Percentiles rank a stretch among this genome's conserved stretches.
phyloP scores from a whole-genome alignment of 345 rosid species.

The Adansonia digitata region DNA sequence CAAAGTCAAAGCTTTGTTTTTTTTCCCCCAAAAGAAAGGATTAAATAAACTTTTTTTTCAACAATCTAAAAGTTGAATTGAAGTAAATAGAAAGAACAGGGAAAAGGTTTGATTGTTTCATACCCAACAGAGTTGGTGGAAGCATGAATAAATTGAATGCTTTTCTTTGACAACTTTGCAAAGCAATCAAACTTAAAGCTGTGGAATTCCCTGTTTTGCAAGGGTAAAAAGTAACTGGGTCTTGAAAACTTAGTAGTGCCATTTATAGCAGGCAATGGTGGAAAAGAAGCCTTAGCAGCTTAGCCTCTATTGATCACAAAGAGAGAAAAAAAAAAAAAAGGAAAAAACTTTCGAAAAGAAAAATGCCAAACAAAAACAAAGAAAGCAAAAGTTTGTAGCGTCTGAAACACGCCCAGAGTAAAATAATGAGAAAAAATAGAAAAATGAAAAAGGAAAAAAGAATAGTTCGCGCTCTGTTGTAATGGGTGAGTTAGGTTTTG shows the following conservation, averaged over 20 bases:
- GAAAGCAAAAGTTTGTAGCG: neutral
- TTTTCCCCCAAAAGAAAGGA: neutral
- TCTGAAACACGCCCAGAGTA: neutral
- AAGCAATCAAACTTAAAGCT: slow-evolving; percentile 9
- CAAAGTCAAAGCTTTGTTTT: neutral
- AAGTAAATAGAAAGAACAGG: neutral
- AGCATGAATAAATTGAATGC: slow-evolving; percentile 30
- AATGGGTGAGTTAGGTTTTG: neutral
- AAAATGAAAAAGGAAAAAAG: neutral
- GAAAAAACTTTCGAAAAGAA: neutral
- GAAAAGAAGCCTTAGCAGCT: slow-evolving; percentile 33
- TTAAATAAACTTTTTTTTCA: neutral
- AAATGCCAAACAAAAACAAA: neutral
- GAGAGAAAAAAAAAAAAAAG: neutral
- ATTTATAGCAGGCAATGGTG: slow-evolving; percentile 20
- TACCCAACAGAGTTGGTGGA: slow-evolving; percentile 48
- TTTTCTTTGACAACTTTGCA: slow-evolving; percentile 26
- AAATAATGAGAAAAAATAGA: neutral
- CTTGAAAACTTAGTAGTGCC: slow-evolving; percentile 15
- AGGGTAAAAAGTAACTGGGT: slow-evolving; percentile 16
- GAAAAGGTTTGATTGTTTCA: slow-evolving; percentile 1
- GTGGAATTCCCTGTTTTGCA: slow-evolving; percentile 9
- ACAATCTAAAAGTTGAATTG: neutral
- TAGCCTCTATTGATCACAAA: slow-evolving; percentile 45
- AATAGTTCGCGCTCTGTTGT: neutral